These are phyloP conservation scores for Calonectria hongkongensis DNA, from an alignment of 2,329 filamentous ascomycete genomes.

Conservation along the genomic window DNA sequence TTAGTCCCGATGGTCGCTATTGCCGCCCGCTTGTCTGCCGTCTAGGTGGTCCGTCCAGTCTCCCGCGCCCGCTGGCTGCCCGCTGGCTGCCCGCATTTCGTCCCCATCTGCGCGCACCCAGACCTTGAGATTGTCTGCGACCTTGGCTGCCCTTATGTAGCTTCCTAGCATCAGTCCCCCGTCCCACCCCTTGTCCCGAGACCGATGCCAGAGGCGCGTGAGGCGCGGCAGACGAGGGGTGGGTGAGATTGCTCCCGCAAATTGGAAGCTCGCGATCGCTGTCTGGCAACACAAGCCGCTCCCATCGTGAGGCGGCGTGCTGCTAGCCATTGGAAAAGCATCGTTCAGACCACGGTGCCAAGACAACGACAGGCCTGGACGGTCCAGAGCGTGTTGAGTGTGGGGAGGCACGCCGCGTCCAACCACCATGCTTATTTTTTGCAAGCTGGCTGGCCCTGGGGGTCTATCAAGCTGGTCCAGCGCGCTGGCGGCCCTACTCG, in stretches of 20 bases:
- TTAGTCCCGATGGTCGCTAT: slow-evolving; percentile 17
- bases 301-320: slow-evolving; percentile 52
- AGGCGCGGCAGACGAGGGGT: slow-evolving; percentile 50
- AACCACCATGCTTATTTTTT: slow-evolving; percentile 48
- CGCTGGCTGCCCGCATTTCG: not conserved
- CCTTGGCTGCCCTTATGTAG: slow-evolving; percentile 26
- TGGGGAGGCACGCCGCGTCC: slow-evolving; percentile 50
- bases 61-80: slow-evolving; percentile 19
- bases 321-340: slow-evolving; percentile 50
- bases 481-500: slow-evolving; percentile 35
- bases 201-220: slow-evolving; percentile 49
- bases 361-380: slow-evolving; percentile 42
- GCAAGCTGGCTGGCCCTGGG: slow-evolving; percentile 37
- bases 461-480: slow-evolving; percentile 15
- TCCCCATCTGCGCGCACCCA: slow-evolving; percentile 14
- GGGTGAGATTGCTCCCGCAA: slow-evolving; percentile 49
- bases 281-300: slow-evolving; percentile 36
- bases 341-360: slow-evolving; percentile 46
- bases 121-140: slow-evolving; percentile 17
- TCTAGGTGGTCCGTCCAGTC: slow-evolving; percentile 19
- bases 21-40: slow-evolving; percentile 23
- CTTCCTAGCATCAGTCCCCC: slow-evolving; percentile 25
- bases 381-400: slow-evolving; percentile 42
- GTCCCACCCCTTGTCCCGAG: slow-evolving; percentile 24
- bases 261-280: slow-evolving; percentile 49